These are phyloP conservation scores for Capsaspora owczarzaki DNA, from an alignment of 78 protist genomes.

Conservation along the genomic window DNA sequence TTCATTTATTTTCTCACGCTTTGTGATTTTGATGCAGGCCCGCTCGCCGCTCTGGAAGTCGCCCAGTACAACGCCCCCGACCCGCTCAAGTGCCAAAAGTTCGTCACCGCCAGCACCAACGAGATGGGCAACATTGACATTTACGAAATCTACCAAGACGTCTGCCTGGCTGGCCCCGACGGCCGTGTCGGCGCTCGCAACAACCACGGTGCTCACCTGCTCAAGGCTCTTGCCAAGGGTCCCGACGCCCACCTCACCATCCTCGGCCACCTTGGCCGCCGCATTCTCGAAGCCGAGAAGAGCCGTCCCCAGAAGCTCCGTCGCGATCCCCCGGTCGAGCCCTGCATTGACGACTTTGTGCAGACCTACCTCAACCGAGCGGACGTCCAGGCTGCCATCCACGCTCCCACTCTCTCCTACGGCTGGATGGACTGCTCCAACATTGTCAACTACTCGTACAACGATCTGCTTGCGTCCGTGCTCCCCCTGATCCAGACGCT, in stretches of 20 bases:
- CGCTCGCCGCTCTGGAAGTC: too few relatives aligned
- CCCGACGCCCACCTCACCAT: neutral
- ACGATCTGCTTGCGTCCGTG: conserved; percentile 14
- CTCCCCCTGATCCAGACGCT: conserved; percentile 6
- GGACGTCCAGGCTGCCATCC: conserved; percentile 36
- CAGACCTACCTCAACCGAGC: neutral
- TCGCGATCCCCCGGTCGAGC: neutral
- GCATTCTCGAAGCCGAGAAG: neutral
- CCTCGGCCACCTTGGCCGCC: too few relatives aligned
- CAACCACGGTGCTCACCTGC: neutral
- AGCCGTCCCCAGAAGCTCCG: neutral
- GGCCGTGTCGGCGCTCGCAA: too few relatives aligned
- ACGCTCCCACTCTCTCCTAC: neutral
- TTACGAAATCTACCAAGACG: conserved; percentile 1
- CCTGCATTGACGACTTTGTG: neutral
- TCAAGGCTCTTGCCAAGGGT: neutral
- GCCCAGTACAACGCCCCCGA: too few relatives aligned
- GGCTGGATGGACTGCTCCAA: conserved; percentile 13
- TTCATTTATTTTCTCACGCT: neutral
- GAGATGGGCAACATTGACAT: conserved; percentile 5
- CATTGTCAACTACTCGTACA: conserved; percentile 5
- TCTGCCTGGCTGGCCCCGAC: too few relatives aligned
- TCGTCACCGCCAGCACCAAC: neutral
- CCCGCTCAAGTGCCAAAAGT: neutral
- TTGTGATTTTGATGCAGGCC: too few relatives aligned